These are phyloP conservation scores for Mollisiaceae sp. DNA, from an alignment of 2,329 filamentous ascomycete genomes.

Conservation along the genomic window DNA sequence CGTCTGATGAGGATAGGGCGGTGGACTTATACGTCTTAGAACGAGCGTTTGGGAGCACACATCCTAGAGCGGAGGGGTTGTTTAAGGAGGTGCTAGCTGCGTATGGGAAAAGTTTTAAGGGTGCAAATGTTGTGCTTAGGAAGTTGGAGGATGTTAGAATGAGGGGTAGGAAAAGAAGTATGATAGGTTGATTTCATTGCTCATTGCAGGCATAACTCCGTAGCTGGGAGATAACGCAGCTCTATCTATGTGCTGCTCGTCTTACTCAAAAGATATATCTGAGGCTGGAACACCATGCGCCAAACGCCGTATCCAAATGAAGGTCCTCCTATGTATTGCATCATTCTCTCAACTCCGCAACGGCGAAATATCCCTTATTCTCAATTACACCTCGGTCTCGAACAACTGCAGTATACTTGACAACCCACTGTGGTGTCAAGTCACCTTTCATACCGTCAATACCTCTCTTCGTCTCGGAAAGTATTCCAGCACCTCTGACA, in stretches of 20 bases:
- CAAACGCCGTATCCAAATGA: neutral
- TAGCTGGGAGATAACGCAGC: neutral
- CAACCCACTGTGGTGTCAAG: constrained; percentile 88
- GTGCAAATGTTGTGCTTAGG: constrained; percentile 74
- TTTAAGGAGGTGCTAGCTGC: constrained; percentile 75
- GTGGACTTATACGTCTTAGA: constrained; percentile 97
- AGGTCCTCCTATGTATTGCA: neutral
- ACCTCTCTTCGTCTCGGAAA: constrained; percentile 57
- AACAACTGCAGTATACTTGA: constrained; percentile 96
- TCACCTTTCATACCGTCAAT: constrained; percentile 72
- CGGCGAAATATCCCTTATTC: constrained; percentile 97
- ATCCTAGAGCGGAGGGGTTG: constrained; percentile 80
- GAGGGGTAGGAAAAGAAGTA: constrained; percentile 94
- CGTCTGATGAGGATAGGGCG: constrained; percentile 88
- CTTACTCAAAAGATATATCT: neutral
- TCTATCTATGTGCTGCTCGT: constrained; percentile 6
- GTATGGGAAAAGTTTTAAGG: constrained; percentile 78
- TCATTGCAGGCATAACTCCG: neutral
- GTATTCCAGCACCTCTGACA: constrained; percentile 73
- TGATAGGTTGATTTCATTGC: constrained; percentile 71
- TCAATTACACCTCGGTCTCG: constrained; percentile 94
- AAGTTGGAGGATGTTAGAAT: constrained; percentile 90
- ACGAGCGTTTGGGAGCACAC: constrained; percentile 91
- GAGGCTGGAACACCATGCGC: neutral
- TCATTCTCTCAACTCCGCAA: constrained; percentile 68